Base-by-base conservation (phyloP, 2,329 filamentous ascomycete species). In the Penicillium sclerotiorum region DNA sequence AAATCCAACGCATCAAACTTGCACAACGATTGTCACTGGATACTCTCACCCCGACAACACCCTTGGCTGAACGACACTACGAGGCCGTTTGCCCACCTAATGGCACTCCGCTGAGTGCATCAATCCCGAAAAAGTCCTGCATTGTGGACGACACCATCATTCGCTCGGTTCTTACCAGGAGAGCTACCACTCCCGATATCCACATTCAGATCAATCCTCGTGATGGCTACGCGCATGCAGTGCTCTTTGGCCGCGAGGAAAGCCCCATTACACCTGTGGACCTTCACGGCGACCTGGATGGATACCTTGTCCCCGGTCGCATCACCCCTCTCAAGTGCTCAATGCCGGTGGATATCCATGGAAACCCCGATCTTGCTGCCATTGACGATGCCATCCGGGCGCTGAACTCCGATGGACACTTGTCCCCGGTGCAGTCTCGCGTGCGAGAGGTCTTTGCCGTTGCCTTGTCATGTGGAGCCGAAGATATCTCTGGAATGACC, bases 1-100 rank as follows among this genome's bases (percentile, higher is more conserved):
- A 84, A 56, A 69, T 82, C n/a, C 65, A 82, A 18, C 75, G 81
- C 2, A 80, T 82, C 58, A 77, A 73, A 53, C 66, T 84, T 4
- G 75, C 71, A 0, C 72, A 82, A 47, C 71, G 80, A 3, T 64
- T 83, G 4, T 61, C 65, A 2, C 57, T 83, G 13, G 68, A 73
- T 0, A 66, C 72, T 2, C 53, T 81, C 8, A 74, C 73, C 0
- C 77, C 82, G 22, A 64, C 70, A 5, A 77, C 71, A 4, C 67
- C 71, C 2, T 72, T 76, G 44, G 62, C 74, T 0, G 62, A 70
- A 4, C 70, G 77, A n/a, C 79, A 83, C 52, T 80, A 72, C 63
- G 72, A 80, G 46, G 80, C 77, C 0, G 56, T 59, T 4, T 82
- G 78, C 49, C 79, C 80, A 0, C 71, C 74, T 2, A 63, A 70